phyloP scores from a whole-genome alignment of 2,329 filamentous ascomycete species.

The Colletotrichum sp. region DNA sequence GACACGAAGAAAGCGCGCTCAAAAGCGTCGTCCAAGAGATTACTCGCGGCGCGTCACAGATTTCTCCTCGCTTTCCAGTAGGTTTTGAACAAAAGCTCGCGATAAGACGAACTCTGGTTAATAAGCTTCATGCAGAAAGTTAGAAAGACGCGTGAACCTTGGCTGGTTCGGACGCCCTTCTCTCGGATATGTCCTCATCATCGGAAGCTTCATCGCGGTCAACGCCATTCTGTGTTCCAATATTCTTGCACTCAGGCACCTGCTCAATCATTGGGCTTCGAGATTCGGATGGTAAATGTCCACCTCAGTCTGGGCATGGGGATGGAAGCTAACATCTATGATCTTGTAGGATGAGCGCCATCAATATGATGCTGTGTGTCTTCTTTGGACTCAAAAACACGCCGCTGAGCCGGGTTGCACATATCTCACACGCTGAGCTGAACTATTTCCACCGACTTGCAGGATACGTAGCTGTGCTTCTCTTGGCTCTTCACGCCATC shows the following conservation, averaged over 20 bases:
- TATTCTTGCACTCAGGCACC: neutral
- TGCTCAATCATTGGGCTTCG: constrained; percentile 21
- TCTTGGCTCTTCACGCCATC: constrained; percentile 39
- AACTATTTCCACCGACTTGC: constrained; percentile 51
- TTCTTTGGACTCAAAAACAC: constrained; percentile 55
- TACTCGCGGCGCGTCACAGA: no score
- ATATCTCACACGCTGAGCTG: constrained; percentile 49
- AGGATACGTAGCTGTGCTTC: constrained; percentile 46
- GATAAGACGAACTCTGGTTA: neutral
- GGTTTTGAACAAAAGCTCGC: neutral
- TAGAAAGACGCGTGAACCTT: neutral
- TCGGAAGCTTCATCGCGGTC: neutral
- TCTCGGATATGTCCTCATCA: neutral
- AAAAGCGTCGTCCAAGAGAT: neutral
- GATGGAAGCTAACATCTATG: neutral
- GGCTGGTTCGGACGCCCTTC: neutral
- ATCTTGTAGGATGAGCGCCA: constrained; percentile 45
- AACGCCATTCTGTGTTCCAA: neutral
- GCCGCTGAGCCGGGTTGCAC: constrained; percentile 43
- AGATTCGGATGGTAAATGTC: constrained; percentile 26
- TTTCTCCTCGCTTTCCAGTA: neutral
- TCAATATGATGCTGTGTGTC: constrained; percentile 44
- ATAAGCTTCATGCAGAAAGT: neutral
- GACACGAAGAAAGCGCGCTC: neutral
- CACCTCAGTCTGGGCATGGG: neutral